Evolutionary conservation across 1,139 yeast species (phyloP).

Genomic region (Pneumocystis jirovecii): DNA sequence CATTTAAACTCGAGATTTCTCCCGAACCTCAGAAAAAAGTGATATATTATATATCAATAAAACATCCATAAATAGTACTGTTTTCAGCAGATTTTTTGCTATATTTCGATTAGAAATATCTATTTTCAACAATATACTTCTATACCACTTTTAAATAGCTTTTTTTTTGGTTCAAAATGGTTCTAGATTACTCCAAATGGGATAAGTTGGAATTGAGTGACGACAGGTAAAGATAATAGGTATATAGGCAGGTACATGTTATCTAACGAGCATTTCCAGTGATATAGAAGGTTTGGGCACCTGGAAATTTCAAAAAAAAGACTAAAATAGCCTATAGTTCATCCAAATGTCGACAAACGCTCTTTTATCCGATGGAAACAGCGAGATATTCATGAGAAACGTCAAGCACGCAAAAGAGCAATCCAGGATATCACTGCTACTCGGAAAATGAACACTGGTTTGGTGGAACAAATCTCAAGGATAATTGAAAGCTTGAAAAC

Average conservation of each 20-base stretch:
- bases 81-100: neutral
- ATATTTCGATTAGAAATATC: neutral
- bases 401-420: conserved; percentile 63
- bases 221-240: conserved; percentile 29
- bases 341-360: conserved; percentile 89
- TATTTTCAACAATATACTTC: neutral
- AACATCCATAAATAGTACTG: neutral
- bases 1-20: neutral
- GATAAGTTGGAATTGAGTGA: conserved; percentile 90
- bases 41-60: neutral
- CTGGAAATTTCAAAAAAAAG: neutral
- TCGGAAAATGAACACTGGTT: conserved; percentile 55
- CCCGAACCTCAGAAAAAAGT: neutral
- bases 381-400: conserved; percentile 88
- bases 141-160: neutral
- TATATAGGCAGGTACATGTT: conserved; percentile 33
- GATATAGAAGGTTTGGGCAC: conserved; percentile 4
- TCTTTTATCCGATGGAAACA: conserved; percentile 95
- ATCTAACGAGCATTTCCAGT: conserved; percentile 25
- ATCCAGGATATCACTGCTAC: conserved; percentile 64
- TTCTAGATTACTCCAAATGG: conserved; percentile 52
- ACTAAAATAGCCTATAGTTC: conserved; percentile 33
- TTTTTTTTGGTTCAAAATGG: neutral
- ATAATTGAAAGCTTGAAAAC: conserved; percentile 29
- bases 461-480: conserved; percentile 57